These are phyloP conservation scores for Yarrowia galli DNA, from an alignment of 1,139 yeast genomes.

Conservation along the genomic window DNA sequence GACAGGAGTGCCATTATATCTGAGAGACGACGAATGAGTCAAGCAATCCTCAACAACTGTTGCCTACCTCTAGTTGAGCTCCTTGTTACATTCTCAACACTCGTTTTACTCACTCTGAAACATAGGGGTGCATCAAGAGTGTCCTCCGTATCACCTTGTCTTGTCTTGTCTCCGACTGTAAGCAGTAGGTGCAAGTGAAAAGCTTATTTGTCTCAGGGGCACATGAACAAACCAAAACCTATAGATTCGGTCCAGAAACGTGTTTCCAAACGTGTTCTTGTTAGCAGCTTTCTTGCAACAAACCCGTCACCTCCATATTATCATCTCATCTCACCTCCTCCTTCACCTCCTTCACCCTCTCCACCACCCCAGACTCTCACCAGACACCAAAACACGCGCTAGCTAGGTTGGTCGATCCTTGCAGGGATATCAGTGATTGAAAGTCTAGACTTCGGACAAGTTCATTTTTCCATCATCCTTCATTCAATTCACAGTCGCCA, in stretches of 20 bases:
- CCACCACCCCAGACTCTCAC: background rate
- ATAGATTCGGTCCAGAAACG: background rate
- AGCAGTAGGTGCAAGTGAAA: constrained; percentile 22
- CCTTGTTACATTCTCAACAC: too few relatives aligned
- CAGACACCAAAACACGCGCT: constrained; percentile 20
- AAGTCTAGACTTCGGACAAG: background rate
- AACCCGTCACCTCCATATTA: background rate
- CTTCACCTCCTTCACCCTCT: background rate
- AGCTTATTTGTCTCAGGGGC: constrained; percentile 27
- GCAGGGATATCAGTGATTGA: constrained; percentile 33
- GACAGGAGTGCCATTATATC: constrained; percentile 23
- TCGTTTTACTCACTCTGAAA: background rate
- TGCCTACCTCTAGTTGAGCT: too few relatives aligned
- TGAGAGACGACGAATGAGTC: too few relatives aligned
- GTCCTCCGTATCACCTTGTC: background rate
- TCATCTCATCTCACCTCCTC: background rate
- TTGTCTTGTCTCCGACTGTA: background rate
- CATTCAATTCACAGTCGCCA: background rate
- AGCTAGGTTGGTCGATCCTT: constrained; percentile 34
- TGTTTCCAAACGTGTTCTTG: background rate
- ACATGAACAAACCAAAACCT: constrained; percentile 3
- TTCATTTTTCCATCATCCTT: background rate
- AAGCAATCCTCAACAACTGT: too few relatives aligned
- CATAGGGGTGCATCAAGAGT: constrained; percentile 34
- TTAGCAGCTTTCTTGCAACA: too few relatives aligned